These are phyloP conservation scores for Metarhizium album DNA, from an alignment of 2,329 filamentous ascomycete genomes.

Conservation along the genomic window DNA sequence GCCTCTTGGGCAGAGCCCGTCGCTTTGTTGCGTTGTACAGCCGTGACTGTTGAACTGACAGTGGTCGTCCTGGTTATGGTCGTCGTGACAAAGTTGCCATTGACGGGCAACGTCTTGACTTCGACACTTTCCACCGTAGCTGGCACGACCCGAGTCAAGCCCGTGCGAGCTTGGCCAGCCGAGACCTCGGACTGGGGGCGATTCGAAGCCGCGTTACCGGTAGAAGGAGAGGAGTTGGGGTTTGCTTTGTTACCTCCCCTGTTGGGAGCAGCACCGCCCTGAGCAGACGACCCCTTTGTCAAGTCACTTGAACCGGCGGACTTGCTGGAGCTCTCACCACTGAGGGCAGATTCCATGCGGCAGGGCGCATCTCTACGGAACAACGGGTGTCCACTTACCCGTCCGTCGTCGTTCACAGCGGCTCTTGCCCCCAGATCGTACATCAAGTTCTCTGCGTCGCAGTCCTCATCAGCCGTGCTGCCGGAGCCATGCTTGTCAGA, in stretches of 20 bases:
- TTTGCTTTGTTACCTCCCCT: too few species aligned
- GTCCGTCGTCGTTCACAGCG: constrained; percentile 5
- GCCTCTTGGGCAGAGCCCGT: neutral
- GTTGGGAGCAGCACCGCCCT: neutral
- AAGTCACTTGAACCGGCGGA: neutral
- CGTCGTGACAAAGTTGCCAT: constrained; percentile 12
- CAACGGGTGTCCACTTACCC: constrained; percentile 15
- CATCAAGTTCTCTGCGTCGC: constrained; percentile 10
- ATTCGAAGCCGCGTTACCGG: neutral
- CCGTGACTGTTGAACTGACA: constrained; percentile 7
- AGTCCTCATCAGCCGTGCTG: constrained; percentile 4
- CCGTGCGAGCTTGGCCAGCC: neutral
- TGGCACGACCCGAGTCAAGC: neutral
- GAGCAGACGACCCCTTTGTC: neutral
- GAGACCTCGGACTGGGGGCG: neutral
- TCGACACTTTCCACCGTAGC: neutral
- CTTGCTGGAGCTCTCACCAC: neutral
- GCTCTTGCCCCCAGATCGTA: constrained; percentile 8
- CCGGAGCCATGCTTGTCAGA: constrained; percentile 1
- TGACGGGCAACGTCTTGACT: constrained; percentile 4
- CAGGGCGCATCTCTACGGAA: constrained; percentile 17
- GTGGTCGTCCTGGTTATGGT: constrained; percentile 12
- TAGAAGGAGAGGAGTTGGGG: neutral
- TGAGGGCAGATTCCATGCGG: constrained; percentile 12
- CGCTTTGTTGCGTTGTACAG: constrained; percentile 7